A percentile compares a stretch with the other conserved stretches of the same genome.
These are phyloP conservation scores for Monascus ruber DNA, from an alignment of 2,329 filamentous ascomycete species.

Conservation along the genomic window DNA sequence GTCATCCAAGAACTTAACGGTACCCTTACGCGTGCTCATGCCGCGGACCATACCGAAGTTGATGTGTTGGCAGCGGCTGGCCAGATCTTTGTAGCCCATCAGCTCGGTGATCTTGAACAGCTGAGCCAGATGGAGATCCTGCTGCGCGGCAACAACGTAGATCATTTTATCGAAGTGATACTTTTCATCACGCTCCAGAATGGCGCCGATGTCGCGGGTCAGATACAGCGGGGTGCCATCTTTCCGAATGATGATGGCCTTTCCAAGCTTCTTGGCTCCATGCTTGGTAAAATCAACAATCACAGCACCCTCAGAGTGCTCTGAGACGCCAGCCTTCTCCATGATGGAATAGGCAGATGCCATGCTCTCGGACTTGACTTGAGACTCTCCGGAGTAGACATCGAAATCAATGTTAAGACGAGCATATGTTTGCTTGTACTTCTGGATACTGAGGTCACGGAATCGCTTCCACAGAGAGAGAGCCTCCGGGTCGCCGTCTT, in stretches of 20 bases:
- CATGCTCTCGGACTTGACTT: slow-evolving; percentile 53
- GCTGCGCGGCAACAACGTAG: slow-evolving; percentile 54
- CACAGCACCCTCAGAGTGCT: slow-evolving; percentile 54
- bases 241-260: slow-evolving; percentile 55
- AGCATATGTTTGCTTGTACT: slow-evolving; percentile 53
- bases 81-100: slow-evolving; percentile 50
- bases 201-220: slow-evolving; percentile 57
- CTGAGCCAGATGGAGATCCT: slow-evolving; percentile 53
- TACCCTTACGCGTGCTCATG: slow-evolving; percentile 56
- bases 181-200: slow-evolving; percentile 49
- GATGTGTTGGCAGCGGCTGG: slow-evolving; percentile 50
- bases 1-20: slow-evolving; percentile 62
- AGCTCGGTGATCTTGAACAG: slow-evolving; percentile 54
- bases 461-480: slow-evolving; percentile 53
- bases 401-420: slow-evolving; percentile 55
- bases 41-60: slow-evolving; percentile 57
- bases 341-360: slow-evolving; percentile 47
- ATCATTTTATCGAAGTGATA: slow-evolving; percentile 59
- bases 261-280: slow-evolving; percentile 54
- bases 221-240: slow-evolving; percentile 58
- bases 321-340: slow-evolving; percentile 48
- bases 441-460: slow-evolving; percentile 52
- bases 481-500: slow-evolving; percentile 48
- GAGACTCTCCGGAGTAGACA: slow-evolving; percentile 59
- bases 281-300: slow-evolving; percentile 62